Base-by-base conservation (phyloP, 129 eudicot genomes). In the Deinandra increscens region DNA sequence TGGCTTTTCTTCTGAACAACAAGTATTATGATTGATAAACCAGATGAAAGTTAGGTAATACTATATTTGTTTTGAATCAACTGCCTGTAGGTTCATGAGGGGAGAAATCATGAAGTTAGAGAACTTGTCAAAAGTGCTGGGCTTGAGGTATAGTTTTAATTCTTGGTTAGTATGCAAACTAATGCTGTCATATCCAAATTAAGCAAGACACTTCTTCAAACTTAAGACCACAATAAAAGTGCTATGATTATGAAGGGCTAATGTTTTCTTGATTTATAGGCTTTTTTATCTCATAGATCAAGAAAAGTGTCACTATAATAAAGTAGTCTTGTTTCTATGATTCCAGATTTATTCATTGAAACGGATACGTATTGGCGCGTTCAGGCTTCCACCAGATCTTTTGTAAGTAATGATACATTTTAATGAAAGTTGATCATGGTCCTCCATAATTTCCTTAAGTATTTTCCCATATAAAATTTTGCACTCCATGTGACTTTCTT, bases 121-220 rank as follows among this genome's bases (percentile, higher is more conserved):
- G 97, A 93, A 72, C 95, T 93, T 76, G 95, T 93, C 22, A 93
- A 87, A 89, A 79, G 84, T 83, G 99, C 99, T 73, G 99, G 95
- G 74, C 97, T 93, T 76, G 83, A 81, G 96, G 99, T 89, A 72
- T 49, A 64, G 64, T 75, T 72, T 64, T 18, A 22, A 43, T 59
- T 68, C 65, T 56, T 69, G 9, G 36, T 53, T 29, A 15, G 14
- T 64, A 23, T 34, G 31, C 55, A 54, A 38, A 39, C 12, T 6
- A 10, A 26, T 55, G 36, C 11, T 55, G 62, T 26, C 34, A 10
- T 22, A 15, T 55, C 37, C 12, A 50, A n/a, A 18, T 36, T 36
- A 70, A 12, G 22, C 44, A 22, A 56, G 38, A 70, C 51, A 66
- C 10, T 26, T 45, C 19, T 26, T 13, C 15, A 72, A 26, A 15